Evolutionary conservation across 1,139 yeast species (phyloP), one percentile per base, ranked within the genome.

Genomic region (Yamadazyma atlantica): DNA sequence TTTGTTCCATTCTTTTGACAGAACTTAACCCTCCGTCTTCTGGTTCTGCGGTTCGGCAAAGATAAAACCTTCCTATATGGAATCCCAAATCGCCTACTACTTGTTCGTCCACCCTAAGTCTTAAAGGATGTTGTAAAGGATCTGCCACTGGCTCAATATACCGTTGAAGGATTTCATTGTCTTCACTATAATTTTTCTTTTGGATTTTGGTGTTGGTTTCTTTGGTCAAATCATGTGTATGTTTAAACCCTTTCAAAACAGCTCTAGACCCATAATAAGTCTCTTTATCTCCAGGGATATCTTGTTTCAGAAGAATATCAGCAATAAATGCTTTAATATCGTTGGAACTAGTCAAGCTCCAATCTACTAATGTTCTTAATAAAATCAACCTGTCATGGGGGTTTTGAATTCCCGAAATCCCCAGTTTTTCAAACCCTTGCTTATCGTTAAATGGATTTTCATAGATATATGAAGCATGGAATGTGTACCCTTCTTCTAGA

Each of bases 61-160:
- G 53, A 45, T 59, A 72, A 44, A 73, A 73, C 27, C 80, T 54
- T 3, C 80, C 80, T 3, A 66, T 53, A 37, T 62, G 57, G 37
- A 67, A 62, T 0, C 79, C 80, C 33, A 64, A 54, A 49, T 74
- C 80, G 12, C 79, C 80, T 2, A 66, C 66, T 17, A 69, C 56
- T 42, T 64, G 60, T 38, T 73, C 77, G 30, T 69, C 53, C 9
- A 74, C 41, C 39, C 80, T 54, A 34, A 69, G 48, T 10, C 64
- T 55, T 49, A 70, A 52, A 21, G 65, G 59, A 51, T 71, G 75
- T 4, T 51, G 51, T 26, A 60, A 46, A 0, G 79, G 78, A 44
- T 69, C 62, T 0, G 71, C 60, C 0, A 66, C 49, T 3, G 78
- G 77, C 43, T 73, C 78, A 4, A 66, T 50, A 44, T 67, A 69